A percentile compares a stretch with the other conserved stretches of the same genome.
These are phyloP conservation scores for Aspergillus sclerotioniger DNA, from an alignment of 495 filamentous ascomycete genomes.

Conservation along the genomic window DNA sequence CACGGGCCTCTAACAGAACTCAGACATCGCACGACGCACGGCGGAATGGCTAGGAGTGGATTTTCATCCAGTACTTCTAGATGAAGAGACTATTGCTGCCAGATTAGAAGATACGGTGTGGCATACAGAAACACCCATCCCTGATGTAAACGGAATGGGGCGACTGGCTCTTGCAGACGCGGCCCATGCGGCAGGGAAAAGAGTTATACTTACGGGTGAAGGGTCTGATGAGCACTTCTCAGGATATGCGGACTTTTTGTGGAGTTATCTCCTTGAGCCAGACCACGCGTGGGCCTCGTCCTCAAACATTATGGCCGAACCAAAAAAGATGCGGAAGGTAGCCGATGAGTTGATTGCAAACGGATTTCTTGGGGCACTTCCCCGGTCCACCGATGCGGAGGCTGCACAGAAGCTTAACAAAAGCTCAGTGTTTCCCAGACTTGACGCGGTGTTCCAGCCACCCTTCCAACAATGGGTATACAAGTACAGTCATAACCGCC, in stretches of 20 bases:
- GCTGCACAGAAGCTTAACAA: not conserved
- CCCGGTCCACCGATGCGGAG: not conserved
- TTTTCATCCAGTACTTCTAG: slow-evolving; percentile 40
- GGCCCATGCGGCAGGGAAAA: slow-evolving; percentile 41
- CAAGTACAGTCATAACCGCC: slow-evolving; percentile 3
- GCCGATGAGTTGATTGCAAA: not conserved
- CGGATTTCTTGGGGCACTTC: not conserved
- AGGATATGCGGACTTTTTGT: slow-evolving; percentile 44
- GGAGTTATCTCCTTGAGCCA: slow-evolving; percentile 43
- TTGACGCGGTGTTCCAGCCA: not conserved
- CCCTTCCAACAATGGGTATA: slow-evolving; percentile 13
- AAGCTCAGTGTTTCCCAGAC: not conserved
- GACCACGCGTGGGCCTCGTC: slow-evolving; percentile 38
- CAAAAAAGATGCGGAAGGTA: slow-evolving; percentile 10
- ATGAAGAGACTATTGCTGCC: slow-evolving; percentile 42
- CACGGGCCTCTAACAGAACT: not conserved
- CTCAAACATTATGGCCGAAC: slow-evolving; percentile 8
- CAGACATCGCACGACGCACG: slow-evolving; percentile 48
- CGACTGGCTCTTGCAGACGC: slow-evolving; percentile 45
- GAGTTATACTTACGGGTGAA: slow-evolving; percentile 51
- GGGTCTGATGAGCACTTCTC: slow-evolving; percentile 54
- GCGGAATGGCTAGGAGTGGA: slow-evolving; percentile 50
- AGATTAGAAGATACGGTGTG: slow-evolving; percentile 49
- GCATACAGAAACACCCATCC: slow-evolving; percentile 44
- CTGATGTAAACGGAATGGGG: slow-evolving; percentile 48